Base-by-base conservation (phyloP, 2,329 filamentous ascomycete genomes). In the Ceratocystis cacaofunesta region DNA sequence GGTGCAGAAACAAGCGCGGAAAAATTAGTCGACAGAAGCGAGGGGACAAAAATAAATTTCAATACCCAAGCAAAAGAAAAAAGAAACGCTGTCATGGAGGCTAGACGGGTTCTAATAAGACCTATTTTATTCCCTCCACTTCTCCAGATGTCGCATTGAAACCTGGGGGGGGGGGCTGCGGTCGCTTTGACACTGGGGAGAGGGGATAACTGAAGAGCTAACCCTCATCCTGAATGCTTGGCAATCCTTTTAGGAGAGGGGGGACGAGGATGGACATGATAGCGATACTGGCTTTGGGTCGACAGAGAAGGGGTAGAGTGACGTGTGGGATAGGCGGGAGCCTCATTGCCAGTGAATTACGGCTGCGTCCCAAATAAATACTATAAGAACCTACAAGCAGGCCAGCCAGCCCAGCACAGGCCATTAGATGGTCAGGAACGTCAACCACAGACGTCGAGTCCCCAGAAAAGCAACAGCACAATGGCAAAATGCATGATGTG, bases 401-500 rank as follows among this genome's bases (percentile, higher is more conserved):
- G 32, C 32, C 32, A 22, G 22, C 22, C 28, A 36, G 32, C 32
- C 32, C 12, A 7, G 52, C 52, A 57, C 52, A 57, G 28, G 52
- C 10, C 52, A 17, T 32, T 32, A 32, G 30, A 28, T 17, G 52
- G 25, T 28, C 52, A 57, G 15, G 2, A 5, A 28, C 28, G 17
- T 32, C 28, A 30, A 57, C 52, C 52, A 57, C 52, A 57, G 52
- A 32, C 28, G 28, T 32, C 10, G 52, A 17, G 52, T 57, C 52
- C 52, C 52, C 52, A 57, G 52, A 57, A 57, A 57, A 57, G 52
- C 52, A 57, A 32, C 52, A n/a, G 22, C 25, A 57, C 28, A 57
- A 17, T 52, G 48, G 15, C 22, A 15, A 57, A 57, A 57, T 57
- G 52, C 10, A 28, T 57, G 52, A 32, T 57, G 22, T 36, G 12